phyloP scores from a whole-genome alignment of 2,329 filamentous ascomycete species.

The Fusarium protoensiforme region DNA sequence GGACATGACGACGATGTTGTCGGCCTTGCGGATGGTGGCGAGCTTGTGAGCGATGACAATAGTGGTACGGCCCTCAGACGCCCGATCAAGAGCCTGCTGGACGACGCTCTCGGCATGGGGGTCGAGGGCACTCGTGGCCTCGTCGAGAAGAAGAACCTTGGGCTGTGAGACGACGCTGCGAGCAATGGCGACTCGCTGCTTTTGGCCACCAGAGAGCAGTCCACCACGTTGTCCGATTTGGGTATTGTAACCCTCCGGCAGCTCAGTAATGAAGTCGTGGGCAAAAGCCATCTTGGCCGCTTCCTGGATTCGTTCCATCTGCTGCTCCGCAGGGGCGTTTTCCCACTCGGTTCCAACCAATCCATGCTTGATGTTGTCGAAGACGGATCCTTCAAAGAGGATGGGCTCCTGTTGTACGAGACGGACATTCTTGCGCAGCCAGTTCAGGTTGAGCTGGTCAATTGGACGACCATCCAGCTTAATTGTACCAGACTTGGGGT shows the following conservation, averaged over 20 bases:
- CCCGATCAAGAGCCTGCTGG: slow-evolving; percentile 62
- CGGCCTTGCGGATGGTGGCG: slow-evolving; percentile 48
- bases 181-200: slow-evolving; percentile 73
- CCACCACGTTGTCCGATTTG: slow-evolving; percentile 71
- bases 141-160: slow-evolving; percentile 71
- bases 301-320: slow-evolving; percentile 55
- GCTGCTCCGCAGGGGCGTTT: slow-evolving; percentile 52
- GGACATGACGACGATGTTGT: slow-evolving; percentile 47
- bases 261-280: slow-evolving; percentile 59
- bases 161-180: slow-evolving; percentile 71
- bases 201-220: slow-evolving; percentile 73
- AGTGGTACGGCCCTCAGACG: slow-evolving; percentile 67
- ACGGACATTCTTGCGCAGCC: slow-evolving; percentile 51
- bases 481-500: slow-evolving; percentile 48
- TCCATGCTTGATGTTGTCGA: slow-evolving; percentile 65
- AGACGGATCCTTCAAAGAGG: slow-evolving; percentile 61
- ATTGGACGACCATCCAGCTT: slow-evolving; percentile 50
- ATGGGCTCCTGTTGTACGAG: slow-evolving; percentile 57
- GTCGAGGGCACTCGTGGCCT: slow-evolving; percentile 69
- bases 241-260: slow-evolving; percentile 63
- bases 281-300: slow-evolving; percentile 63
- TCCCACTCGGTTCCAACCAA: slow-evolving; percentile 56
- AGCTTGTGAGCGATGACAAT: slow-evolving; percentile 73
- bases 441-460: slow-evolving; percentile 50
- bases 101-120: slow-evolving; percentile 59